These are phyloP conservation scores for Nepenthes alata DNA, from an alignment of 179 eudicot genomes.

Conservation along the genomic window DNA sequence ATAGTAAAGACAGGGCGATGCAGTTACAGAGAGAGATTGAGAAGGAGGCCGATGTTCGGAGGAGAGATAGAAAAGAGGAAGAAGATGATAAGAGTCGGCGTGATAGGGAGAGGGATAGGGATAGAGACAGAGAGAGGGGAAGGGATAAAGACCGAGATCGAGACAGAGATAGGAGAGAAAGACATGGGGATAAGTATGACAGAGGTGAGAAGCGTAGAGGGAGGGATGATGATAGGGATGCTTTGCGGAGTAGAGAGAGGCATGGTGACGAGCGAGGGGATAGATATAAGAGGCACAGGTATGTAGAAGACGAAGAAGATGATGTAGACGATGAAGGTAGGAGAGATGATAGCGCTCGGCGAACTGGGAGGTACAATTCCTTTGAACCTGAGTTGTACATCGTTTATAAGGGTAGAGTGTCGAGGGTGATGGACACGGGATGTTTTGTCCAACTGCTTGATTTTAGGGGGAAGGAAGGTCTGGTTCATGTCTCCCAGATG, in stretches of 20 bases:
- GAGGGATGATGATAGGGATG: constrained; percentile 9
- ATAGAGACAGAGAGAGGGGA: constrained; percentile 8
- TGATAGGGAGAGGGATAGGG: constrained; percentile 8
- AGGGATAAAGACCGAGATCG: constrained; percentile 7
- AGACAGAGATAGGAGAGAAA: constrained; percentile 4
- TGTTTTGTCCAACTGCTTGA: constrained; percentile 69
- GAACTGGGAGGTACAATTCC: constrained; percentile 14
- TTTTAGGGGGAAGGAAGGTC: constrained; percentile 69
- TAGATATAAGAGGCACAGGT: constrained; percentile 7
- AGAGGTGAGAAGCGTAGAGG: constrained; percentile 3
- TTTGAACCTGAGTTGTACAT: constrained; percentile 48
- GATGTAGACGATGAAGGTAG: constrained; percentile 8
- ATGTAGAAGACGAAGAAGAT: constrained; percentile 7
- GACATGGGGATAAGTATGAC: constrained; percentile 4
- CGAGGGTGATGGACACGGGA: constrained; percentile 73
- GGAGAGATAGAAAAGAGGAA: constrained; percentile 8
- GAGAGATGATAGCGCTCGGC: constrained; percentile 10
- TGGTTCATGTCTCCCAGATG: constrained; percentile 80
- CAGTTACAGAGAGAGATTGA: constrained; percentile 70
- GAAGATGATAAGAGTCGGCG: constrained; percentile 4
- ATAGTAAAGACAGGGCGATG: constrained; percentile 56
- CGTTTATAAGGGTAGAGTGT: constrained; percentile 75
- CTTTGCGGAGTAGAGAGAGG: constrained; percentile 8
- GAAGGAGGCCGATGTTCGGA: constrained; percentile 36
- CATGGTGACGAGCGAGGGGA: constrained; percentile 10